Conservation (phyloP, 345 rosid genomes). For the Alliaria petiolata region DNA sequence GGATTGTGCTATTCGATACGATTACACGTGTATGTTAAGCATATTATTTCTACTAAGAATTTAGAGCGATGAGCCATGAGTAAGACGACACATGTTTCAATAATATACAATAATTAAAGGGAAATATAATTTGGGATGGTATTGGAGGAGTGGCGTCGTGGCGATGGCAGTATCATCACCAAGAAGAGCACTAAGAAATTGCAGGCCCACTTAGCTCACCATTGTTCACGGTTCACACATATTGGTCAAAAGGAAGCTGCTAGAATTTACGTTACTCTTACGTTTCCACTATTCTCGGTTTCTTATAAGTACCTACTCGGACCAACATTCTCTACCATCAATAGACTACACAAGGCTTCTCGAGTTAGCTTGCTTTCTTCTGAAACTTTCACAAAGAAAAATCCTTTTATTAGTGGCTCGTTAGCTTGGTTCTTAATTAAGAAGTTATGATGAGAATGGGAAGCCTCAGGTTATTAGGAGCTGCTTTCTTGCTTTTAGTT, state of each 20-base stretch:
- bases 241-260: conserved; percentile 30
- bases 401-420: not conserved
- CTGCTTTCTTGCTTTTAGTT: conserved; percentile 26
- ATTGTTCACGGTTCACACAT: conserved; percentile 27
- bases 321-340: conserved; percentile 13
- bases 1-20: conserved; percentile 14
- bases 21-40: conserved; percentile 3
- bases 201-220: conserved; percentile 16
- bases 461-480: conserved; percentile 13
- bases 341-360: not conserved
- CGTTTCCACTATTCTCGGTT: conserved; percentile 19
- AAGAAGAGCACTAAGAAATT: conserved; percentile 32
- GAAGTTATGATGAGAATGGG: conserved; percentile 16
- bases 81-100: conserved; percentile 15
- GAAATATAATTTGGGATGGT: not conserved
- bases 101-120: not conserved
- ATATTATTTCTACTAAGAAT: no score
- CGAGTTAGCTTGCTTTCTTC: not conserved
- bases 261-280: conserved; percentile 26
- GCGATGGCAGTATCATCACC: conserved; percentile 25
- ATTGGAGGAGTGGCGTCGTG: conserved; percentile 34
- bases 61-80: not conserved
- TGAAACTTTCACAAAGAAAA: not conserved
- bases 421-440: not conserved
- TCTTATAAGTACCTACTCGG: conserved; percentile 20